phyloP scores from a whole-genome alignment of 106 monocot genomes.

The Apostasia ramifera region DNA sequence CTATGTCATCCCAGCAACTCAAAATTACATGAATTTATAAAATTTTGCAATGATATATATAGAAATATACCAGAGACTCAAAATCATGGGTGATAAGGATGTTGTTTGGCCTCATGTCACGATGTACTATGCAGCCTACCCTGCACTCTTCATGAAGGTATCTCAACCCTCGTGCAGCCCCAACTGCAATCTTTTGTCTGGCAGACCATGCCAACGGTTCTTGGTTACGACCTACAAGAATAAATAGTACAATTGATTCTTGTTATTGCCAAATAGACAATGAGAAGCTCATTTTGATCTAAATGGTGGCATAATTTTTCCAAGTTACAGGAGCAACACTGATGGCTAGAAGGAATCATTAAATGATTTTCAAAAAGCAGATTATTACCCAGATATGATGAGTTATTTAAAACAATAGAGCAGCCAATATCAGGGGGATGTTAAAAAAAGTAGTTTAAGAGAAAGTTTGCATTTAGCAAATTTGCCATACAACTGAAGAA shows the following conservation, averaged over 20 bases:
- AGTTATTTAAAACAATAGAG: too few relatives aligned
- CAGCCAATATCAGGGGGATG: too few relatives aligned
- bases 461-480: too few relatives aligned
- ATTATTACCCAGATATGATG: too few relatives aligned
- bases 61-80: constrained; percentile 58
- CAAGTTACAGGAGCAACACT: neutral
- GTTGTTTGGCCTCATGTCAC: constrained; percentile 87
- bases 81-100: constrained; percentile 91
- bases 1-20: too few relatives aligned
- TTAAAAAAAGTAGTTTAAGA: too few relatives aligned
- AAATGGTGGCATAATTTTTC: neutral
- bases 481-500: too few relatives aligned
- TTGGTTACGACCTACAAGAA: constrained; percentile 32
- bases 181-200: constrained; percentile 84
- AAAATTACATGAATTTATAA: too few relatives aligned
- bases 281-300: neutral
- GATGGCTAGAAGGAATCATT: neutral
- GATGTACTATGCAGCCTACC: constrained; percentile 81
- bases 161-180: constrained; percentile 76
- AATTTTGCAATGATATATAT: too few relatives aligned
- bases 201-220: constrained; percentile 69
- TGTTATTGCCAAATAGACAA: neutral
- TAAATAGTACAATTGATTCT: neutral
- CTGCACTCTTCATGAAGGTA: constrained; percentile 92
- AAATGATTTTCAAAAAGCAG: too few relatives aligned